Conservation (phyloP, 83 land plant species). For the Picea abies region DNA sequence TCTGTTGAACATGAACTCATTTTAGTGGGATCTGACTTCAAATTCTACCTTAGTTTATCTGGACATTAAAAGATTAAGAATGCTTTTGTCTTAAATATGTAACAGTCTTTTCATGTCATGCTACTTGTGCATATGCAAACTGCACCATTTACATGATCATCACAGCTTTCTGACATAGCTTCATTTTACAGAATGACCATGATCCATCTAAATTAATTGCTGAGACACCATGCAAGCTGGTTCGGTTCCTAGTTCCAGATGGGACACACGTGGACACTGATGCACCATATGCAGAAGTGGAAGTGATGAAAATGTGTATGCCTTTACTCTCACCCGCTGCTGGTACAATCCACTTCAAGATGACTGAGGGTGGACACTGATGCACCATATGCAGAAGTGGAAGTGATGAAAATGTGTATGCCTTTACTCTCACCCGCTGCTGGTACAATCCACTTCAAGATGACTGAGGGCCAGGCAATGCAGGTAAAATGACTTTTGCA, state of each 20-base stretch:
- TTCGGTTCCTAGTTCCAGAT: slow-evolving; percentile 82
- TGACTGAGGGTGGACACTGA: slow-evolving; percentile 95
- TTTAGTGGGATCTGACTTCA: no score
- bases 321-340: slow-evolving; percentile 95
- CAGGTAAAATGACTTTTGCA: slow-evolving; percentile 54
- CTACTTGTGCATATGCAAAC: neutral
- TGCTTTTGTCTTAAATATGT: no score
- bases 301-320: slow-evolving; percentile 99
- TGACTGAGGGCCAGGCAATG: slow-evolving; percentile 97
- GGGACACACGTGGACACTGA: slow-evolving; percentile 85
- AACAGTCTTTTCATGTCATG: neutral
- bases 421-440: slow-evolving; percentile 95
- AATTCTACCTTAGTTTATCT: no score
- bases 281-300: slow-evolving; percentile 96
- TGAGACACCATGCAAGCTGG: slow-evolving; percentile 97
- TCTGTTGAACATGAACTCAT: no score
- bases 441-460: slow-evolving; percentile 77
- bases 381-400: slow-evolving; percentile 96
- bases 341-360: slow-evolving; percentile 77
- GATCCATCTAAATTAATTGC: slow-evolving; percentile 97
- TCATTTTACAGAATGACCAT: slow-evolving; percentile 86
- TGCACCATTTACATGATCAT: neutral
- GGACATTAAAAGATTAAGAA: no score
- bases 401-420: slow-evolving; percentile 99
- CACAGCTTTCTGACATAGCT: neutral